A percentile compares a stretch with the other conserved stretches of the same genome.
These are phyloP conservation scores for Cyclocybe aegerita DNA, from an alignment of 768 basidiomycete species.

Conservation along the genomic window DNA sequence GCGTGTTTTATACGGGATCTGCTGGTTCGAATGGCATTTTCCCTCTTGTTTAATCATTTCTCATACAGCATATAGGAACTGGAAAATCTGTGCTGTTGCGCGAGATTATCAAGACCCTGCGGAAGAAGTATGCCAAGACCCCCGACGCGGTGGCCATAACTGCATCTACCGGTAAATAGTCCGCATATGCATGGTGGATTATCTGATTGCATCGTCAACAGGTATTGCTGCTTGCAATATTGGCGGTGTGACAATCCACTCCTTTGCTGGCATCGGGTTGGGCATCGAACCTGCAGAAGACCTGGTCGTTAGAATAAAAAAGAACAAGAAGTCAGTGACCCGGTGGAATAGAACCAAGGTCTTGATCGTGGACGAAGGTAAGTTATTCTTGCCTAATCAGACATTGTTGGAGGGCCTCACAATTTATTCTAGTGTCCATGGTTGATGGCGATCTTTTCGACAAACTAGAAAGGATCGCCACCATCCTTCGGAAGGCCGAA, in stretches of 20 bases:
- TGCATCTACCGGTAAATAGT: slow-evolving; percentile 78
- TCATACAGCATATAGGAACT: slow-evolving; percentile 61
- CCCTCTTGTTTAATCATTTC: neutral
- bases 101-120: slow-evolving; percentile 81
- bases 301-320: slow-evolving; percentile 65
- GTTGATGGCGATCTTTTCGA: slow-evolving; percentile 92
- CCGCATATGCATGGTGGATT: neutral
- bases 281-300: slow-evolving; percentile 65
- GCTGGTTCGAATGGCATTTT: slow-evolving; percentile 62
- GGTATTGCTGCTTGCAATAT: slow-evolving; percentile 98
- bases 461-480: slow-evolving; percentile 77
- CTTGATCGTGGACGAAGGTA: slow-evolving; percentile 79
- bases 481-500: slow-evolving; percentile 51
- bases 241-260: slow-evolving; percentile 93
- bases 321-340: slow-evolving; percentile 79
- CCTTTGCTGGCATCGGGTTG: slow-evolving; percentile 92
- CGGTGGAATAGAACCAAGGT: slow-evolving; percentile 87
- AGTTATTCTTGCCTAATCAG: slow-evolving; percentile 8
- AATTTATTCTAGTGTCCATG: too few relatives aligned
- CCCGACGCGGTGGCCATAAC: slow-evolving; percentile 87
- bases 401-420: neutral
- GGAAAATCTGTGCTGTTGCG: slow-evolving; percentile 95
- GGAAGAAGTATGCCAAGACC: slow-evolving; percentile 47
- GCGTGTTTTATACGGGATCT: slow-evolving; percentile 95
- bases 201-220: slow-evolving; percentile 19